Conservation (phyloP, 768 basidiomycete species). For the Russula lepida region DNA sequence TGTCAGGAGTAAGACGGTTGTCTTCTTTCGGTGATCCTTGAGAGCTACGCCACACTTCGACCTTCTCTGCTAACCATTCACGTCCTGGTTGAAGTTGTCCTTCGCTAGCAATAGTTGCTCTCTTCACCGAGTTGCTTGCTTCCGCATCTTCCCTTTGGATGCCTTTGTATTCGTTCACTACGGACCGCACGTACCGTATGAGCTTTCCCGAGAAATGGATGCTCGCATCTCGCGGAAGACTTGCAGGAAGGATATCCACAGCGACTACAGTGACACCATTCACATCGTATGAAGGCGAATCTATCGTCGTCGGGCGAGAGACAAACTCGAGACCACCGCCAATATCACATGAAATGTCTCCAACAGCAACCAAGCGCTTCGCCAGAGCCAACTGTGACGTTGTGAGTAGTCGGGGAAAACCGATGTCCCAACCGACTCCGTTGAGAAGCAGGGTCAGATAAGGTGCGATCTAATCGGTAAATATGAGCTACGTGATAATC, state of each 20-base stretch:
- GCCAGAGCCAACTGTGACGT: slow-evolving; percentile 47
- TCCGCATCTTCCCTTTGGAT: slow-evolving; percentile 25
- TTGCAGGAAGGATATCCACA: slow-evolving; percentile 84
- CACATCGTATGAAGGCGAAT: slow-evolving; percentile 61
- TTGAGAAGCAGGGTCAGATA: slow-evolving; percentile 81
- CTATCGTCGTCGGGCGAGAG: slow-evolving; percentile 66
- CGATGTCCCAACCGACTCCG: slow-evolving; percentile 75
- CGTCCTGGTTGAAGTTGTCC: slow-evolving; percentile 50
- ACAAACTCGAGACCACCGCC: slow-evolving; percentile 86
- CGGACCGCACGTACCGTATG: slow-evolving; percentile 54
- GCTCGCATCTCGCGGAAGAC: slow-evolving; percentile 77
- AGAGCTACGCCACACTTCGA: slow-evolving; percentile 36
- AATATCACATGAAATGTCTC: slow-evolving; percentile 88
- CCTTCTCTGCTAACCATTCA: slow-evolving; percentile 47
- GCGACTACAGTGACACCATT: slow-evolving; percentile 73
- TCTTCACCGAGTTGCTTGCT: slow-evolving; percentile 39
- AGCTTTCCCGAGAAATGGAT: slow-evolving; percentile 62
- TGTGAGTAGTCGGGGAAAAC: slow-evolving; percentile 73
- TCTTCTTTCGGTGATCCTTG: neutral
- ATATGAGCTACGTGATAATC: neutral
- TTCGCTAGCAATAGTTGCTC: slow-evolving; percentile 59
- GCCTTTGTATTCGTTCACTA: slow-evolving; percentile 38
- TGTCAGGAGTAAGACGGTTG: neutral
- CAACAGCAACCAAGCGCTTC: slow-evolving; percentile 56
- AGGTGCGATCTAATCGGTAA: slow-evolving; percentile 58